Conservation (phyloP, 805 yeast genomes). For the Starmerella geochares region DNA sequence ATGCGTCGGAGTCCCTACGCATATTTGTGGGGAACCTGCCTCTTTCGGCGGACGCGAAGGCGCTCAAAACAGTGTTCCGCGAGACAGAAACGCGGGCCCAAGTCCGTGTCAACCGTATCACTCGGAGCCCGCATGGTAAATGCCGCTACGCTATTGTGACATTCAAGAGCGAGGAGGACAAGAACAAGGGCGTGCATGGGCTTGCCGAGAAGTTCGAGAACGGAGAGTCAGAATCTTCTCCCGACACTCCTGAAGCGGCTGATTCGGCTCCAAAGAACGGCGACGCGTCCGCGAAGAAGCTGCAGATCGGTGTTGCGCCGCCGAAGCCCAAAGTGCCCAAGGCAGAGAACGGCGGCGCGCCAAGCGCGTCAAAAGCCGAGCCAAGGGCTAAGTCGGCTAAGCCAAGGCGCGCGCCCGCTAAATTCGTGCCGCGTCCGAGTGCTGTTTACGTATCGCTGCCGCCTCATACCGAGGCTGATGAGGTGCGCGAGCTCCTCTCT, state of each 20-base stretch:
- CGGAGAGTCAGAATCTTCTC: no score
- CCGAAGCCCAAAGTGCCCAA: background rate
- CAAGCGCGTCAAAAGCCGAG: background rate
- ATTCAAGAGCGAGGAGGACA: constrained; percentile 3
- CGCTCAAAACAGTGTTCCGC: background rate
- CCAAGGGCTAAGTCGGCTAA: background rate
- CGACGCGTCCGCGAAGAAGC: background rate
- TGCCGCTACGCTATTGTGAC: constrained; percentile 6
- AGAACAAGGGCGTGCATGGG: constrained; percentile 4
- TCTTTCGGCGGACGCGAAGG: background rate
- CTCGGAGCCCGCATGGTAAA: background rate
- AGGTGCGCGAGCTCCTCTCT: constrained; percentile 16
- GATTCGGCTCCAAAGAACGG: background rate
- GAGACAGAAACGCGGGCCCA: background rate
- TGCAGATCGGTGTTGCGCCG: background rate
- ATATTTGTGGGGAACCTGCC: constrained; percentile 6
- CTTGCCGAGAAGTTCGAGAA: background rate
- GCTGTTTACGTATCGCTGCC: constrained; percentile 16
- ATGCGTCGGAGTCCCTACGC: background rate
- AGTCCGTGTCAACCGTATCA: background rate
- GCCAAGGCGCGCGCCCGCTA: constrained; percentile 24
- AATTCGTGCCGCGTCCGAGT: constrained; percentile 22
- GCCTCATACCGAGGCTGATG: constrained; percentile 10
- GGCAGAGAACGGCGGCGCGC: background rate
- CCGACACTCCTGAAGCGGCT: no score